These are phyloP conservation scores for Gynostemma pentaphyllum DNA, from an alignment of 306 rosid genomes.

Conservation along the genomic window DNA sequence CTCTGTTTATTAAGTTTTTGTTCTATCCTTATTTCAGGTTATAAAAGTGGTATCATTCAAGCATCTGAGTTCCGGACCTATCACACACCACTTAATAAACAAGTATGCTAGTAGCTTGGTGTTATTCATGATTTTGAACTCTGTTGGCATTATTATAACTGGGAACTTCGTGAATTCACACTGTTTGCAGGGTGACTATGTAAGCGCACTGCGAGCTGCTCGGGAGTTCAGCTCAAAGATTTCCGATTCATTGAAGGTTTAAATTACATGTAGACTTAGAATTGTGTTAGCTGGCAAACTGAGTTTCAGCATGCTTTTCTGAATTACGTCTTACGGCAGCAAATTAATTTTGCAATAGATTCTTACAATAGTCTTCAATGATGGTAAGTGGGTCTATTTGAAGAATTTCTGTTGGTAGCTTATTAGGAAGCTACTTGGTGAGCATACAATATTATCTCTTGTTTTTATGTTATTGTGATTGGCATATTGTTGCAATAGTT, in stretches of 20 bases:
- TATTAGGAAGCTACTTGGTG: background rate
- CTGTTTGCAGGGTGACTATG: slow-evolving; percentile 71
- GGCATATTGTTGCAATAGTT: background rate
- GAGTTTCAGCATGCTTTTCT: background rate
- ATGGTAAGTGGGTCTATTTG: background rate
- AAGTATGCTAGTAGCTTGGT: slow-evolving; percentile 38
- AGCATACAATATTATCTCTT: background rate
- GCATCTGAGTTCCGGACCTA: slow-evolving; percentile 96
- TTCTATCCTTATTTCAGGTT: slow-evolving; percentile 46
- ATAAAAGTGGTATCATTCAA: slow-evolving; percentile 52
- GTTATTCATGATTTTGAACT: background rate
- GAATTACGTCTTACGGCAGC: background rate
- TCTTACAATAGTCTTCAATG: too few species aligned
- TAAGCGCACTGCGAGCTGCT: slow-evolving; percentile 74
- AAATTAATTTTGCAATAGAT: background rate
- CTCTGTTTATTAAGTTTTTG: background rate
- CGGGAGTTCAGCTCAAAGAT: slow-evolving; percentile 65
- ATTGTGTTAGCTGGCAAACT: background rate
- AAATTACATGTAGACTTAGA: slow-evolving; percentile 1
- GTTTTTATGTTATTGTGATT: background rate
- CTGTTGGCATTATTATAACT: background rate
- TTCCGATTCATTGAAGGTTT: slow-evolving; percentile 69
- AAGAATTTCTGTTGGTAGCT: background rate
- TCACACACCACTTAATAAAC: slow-evolving; percentile 83
- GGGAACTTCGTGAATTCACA: slow-evolving; percentile 8